Evolutionary conservation across 352 stramenopile genomes (phyloP).

Genomic region (Pythium myriotylum): DNA sequence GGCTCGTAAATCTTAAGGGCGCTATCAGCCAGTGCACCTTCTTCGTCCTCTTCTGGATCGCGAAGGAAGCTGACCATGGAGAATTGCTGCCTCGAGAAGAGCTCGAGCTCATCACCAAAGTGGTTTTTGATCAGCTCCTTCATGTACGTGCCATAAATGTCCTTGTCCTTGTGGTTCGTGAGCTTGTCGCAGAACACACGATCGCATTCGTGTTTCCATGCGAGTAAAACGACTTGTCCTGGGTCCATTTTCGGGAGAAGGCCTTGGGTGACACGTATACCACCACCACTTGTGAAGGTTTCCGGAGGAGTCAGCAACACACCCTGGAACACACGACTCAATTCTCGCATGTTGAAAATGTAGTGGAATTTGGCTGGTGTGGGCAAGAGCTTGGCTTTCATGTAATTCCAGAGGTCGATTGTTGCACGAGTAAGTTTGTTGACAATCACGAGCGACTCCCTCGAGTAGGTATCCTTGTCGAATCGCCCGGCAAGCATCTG

Average conservation of each 20-base stretch:
- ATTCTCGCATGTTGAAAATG: slow-evolving; percentile 99
- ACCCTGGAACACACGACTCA: slow-evolving; percentile 97
- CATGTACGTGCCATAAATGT: slow-evolving; percentile 93
- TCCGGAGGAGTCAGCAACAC: slow-evolving; percentile 95
- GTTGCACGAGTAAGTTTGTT: slow-evolving; percentile 95
- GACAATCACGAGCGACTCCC: slow-evolving; percentile 86
- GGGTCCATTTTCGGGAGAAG: slow-evolving; percentile 91
- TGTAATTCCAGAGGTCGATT: slow-evolving; percentile 96
- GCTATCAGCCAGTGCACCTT: slow-evolving; percentile 93
- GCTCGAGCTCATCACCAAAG: slow-evolving; percentile 89
- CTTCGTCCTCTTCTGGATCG: slow-evolving; percentile 96
- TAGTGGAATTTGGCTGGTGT: slow-evolving; percentile 99
- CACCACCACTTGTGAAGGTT: slow-evolving; percentile 93
- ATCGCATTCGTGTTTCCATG: slow-evolving; percentile 98
- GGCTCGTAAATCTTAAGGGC: slow-evolving; percentile 98
- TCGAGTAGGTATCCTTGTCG: slow-evolving; percentile 82
- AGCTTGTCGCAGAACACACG: slow-evolving; percentile 99
- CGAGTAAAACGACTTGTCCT: slow-evolving; percentile 90
- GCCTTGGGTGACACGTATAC: slow-evolving; percentile 79
- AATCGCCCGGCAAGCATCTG: slow-evolving; percentile 98
- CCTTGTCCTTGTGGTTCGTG: slow-evolving; percentile 97
- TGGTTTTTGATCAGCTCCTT: slow-evolving; percentile 89
- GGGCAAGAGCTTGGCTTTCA: slow-evolving; percentile 97
- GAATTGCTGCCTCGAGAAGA: slow-evolving; percentile 68
- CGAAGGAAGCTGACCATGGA: slow-evolving; percentile 98